Evolutionary conservation across 1,284 basidiomycete species (phyloP), one percentile per base, ranked within the genome.

Genomic region (Pascua sp.): DNA sequence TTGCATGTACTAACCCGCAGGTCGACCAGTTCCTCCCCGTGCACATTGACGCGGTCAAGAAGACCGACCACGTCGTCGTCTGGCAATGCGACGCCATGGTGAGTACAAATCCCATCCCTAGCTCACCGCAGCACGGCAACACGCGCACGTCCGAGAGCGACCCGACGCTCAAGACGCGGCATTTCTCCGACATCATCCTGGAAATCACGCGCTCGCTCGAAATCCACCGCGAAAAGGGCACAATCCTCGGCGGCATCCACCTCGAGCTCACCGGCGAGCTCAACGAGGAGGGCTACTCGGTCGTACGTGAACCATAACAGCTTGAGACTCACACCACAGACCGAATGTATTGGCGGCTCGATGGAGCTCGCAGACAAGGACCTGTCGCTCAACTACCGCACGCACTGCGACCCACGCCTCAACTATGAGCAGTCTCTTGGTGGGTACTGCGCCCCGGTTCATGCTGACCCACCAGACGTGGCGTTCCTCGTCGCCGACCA

Each of bases 51-150:
- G 88, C 87, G 1, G 91, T 98, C 13, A 85, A 89, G 69, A 68
- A 78, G 53, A 89, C 90, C 1, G 83, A 84, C 1, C 93, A 98
- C 72, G 86, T 88, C 4, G 91, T 97, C 2, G 86, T 89, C 32
- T 96, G 93, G 89, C 85, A 95, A 53, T 96, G 91, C 70, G 95
- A 98, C 77, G 93, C 95, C 2, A 98, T 98, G 95, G 72, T 76
- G 60, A 67, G 73, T 55, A 12, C 44, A 0, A 2, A 13, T 4
- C 16, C 37, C 4, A 51, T n/a, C 11, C 17, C 37, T 17, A 17
- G 9, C 42, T 48, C 38, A 47, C 52, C 32, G 44, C 38, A 50
- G 24, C 62, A 62, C 56, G 62, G 67, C 67, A 95, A 90, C 78
- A 95, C 91, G 1, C 83, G 87, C 57, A 88, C 89, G 0, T 89